Percentiles rank a stretch among this genome's conserved stretches.
Conservation (phyloP, 352 stramenopile species). For the Phytophthora agathidicida region DNA sequence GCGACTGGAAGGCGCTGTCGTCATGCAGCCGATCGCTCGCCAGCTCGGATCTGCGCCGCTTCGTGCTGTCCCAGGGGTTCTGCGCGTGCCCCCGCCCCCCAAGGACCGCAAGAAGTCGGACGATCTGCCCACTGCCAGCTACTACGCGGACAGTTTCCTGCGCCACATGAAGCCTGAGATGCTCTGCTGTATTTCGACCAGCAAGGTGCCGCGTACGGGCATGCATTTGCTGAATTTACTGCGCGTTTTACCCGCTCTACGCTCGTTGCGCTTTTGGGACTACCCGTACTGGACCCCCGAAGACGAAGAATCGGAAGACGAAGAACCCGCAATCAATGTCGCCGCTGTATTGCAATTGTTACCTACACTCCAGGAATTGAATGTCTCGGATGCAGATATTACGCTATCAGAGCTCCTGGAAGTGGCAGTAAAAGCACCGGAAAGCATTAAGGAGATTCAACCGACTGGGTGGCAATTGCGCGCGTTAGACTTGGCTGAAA, state of each 20-base stretch:
- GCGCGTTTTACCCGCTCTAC: conserved; percentile 35
- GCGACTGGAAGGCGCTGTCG: conserved; percentile 44
- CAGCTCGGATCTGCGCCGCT: conserved; percentile 46
- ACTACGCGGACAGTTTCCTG: conserved; percentile 47
- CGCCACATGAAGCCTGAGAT: conserved; percentile 33
- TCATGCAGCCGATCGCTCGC: conserved; percentile 36
- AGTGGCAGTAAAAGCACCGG: conserved; percentile 1
- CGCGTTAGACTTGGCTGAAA: conserved; percentile 40
- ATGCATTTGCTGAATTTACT: conserved; percentile 49
- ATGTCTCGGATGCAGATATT: conserved; percentile 41
- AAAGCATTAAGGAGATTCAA: neutral
- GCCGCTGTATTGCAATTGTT: conserved; percentile 38
- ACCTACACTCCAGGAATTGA: conserved; percentile 42
- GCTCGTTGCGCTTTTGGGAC: conserved; percentile 46
- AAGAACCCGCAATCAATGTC: conserved; percentile 46
- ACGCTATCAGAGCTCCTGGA: conserved; percentile 33
- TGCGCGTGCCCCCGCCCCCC: conserved; percentile 42
- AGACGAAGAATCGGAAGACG: conserved; percentile 16
- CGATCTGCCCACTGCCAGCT: conserved; percentile 28
- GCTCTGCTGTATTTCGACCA: conserved; percentile 32
- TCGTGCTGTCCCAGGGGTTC: conserved; percentile 46
- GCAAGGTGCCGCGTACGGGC: conserved; percentile 45
- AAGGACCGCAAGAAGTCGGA: neutral
- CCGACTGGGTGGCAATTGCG: conserved; percentile 14
- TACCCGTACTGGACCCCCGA: conserved; percentile 44